Percentiles rank a stretch among this genome's conserved stretches.
These are phyloP conservation scores for Wickerhamomyces queroliae DNA, from an alignment of 805 yeast genomes.

Conservation along the genomic window DNA sequence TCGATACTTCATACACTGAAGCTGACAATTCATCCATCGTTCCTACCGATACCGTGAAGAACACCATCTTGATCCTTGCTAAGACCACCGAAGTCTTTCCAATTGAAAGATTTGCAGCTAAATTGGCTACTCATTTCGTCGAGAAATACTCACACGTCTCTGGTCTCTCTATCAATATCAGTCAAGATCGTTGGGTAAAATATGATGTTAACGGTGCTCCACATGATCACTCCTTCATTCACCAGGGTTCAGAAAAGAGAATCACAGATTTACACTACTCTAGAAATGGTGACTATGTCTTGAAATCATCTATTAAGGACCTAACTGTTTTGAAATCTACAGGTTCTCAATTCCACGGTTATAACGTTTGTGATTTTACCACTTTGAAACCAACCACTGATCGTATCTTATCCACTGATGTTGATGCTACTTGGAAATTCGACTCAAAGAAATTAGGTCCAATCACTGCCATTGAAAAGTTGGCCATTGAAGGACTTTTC, in stretches of 20 bases:
- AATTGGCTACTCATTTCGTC: conserved; percentile 75
- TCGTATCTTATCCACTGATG: conserved; percentile 84
- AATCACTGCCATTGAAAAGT: conserved; percentile 40
- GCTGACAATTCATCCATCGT: conserved; percentile 89
- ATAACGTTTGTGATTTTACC: conserved; percentile 81
- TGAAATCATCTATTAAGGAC: conserved; percentile 70
- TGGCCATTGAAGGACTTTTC: conserved; percentile 58
- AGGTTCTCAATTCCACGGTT: conserved; percentile 89
- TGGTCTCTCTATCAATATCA: conserved; percentile 60
- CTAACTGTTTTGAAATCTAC: conserved; percentile 85
- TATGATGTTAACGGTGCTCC: conserved; percentile 65
- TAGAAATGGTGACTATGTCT: conserved; percentile 45
- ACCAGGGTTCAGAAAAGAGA: conserved; percentile 81
- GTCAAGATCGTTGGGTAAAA: conserved; percentile 78
- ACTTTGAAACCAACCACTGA: conserved; percentile 79
- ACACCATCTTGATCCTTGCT: conserved; percentile 80
- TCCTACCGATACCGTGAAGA: conserved; percentile 92
- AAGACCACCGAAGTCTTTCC: conserved; percentile 84
- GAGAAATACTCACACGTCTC: conserved; percentile 71
- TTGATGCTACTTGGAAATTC: conserved; percentile 69
- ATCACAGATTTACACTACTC: conserved; percentile 46
- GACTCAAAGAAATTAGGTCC: conserved; percentile 42
- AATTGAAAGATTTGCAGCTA: conserved; percentile 84
- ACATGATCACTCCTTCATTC: conserved; percentile 80
- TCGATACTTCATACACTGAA: conserved; percentile 75